phyloP scores from a whole-genome alignment of 1,284 basidiomycete species.

The Tilletia setariae region DNA sequence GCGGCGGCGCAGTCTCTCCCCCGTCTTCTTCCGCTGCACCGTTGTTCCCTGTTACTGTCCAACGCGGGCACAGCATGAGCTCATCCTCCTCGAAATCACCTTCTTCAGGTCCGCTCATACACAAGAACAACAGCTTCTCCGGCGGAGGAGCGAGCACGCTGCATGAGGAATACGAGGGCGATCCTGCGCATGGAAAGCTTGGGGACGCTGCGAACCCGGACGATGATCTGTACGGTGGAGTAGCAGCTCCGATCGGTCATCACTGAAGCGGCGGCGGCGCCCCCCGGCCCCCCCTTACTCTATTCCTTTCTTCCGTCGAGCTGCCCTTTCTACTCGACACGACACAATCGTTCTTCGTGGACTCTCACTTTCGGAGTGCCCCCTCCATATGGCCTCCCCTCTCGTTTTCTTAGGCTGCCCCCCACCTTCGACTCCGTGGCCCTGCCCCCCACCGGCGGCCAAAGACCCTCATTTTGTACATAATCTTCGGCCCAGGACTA shows the following conservation, averaged over 20 bases:
- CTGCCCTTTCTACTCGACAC: too few species aligned
- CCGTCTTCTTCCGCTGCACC: neutral
- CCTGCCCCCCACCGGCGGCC: too few species aligned
- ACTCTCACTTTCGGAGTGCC: neutral
- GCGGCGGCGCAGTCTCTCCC: neutral
- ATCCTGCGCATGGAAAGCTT: too few species aligned
- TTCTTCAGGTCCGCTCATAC: neutral
- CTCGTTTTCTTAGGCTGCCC: neutral
- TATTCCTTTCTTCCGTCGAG: too few species aligned
- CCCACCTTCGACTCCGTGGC: neutral
- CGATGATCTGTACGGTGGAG: conserved; percentile 7
- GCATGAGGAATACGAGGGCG: too few species aligned
- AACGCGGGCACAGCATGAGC: conserved; percentile 5
- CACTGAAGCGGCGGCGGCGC: too few species aligned
- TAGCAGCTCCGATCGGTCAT: neutral
- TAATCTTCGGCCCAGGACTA: too few species aligned
- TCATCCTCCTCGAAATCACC: neutral
- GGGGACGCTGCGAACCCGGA: neutral
- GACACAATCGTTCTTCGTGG: neutral
- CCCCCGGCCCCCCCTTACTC: too few species aligned
- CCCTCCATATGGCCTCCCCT: neutral
- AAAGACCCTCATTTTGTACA: too few species aligned
- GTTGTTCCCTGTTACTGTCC: conserved; percentile 1
- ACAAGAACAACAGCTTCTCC: neutral
- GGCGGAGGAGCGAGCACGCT: neutral